A percentile compares a stretch with the other conserved stretches of the same genome.
Conservation (phyloP, 495 filamentous ascomycete species). For the Penicillium steckii region DNA sequence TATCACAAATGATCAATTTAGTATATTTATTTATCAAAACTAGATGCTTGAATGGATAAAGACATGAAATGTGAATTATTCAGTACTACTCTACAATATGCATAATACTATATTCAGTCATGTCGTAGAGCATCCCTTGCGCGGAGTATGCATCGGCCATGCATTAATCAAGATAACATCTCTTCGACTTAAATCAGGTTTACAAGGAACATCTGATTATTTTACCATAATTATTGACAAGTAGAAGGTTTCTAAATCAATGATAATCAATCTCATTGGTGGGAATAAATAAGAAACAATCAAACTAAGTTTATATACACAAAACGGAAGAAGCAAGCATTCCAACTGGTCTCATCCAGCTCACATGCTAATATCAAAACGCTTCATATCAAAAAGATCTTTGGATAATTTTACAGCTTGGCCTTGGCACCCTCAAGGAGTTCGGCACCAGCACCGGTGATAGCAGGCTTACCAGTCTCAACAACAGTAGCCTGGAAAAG, state of each 20-base stretch:
- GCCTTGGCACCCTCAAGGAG: constrained; percentile 59
- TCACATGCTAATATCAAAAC: constrained; percentile 21
- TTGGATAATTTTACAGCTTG: constrained; percentile 57
- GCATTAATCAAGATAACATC: too few species aligned
- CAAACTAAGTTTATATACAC: constrained; percentile 13
- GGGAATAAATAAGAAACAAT: constrained; percentile 3
- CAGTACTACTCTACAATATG: background rate
- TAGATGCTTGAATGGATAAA: too few species aligned
- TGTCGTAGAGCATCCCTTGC: background rate
- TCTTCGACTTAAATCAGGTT: too few species aligned
- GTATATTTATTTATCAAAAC: too few species aligned
- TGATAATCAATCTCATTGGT: constrained; percentile 1
- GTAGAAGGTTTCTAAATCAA: too few species aligned
- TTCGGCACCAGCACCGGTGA: constrained; percentile 85
- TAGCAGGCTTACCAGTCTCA: constrained; percentile 94
- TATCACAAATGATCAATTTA: too few species aligned
- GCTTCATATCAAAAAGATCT: constrained; percentile 18
- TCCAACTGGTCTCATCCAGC: constrained; percentile 15
- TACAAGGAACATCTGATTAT: too few species aligned
- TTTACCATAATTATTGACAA: too few species aligned
- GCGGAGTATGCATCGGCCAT: background rate
- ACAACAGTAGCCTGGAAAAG: constrained; percentile 92
- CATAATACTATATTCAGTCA: background rate
- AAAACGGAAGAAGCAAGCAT: constrained; percentile 15
- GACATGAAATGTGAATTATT: too few species aligned